phyloP scores from a whole-genome alignment of 208 protist species.

The Crithidia brevicula region DNA sequence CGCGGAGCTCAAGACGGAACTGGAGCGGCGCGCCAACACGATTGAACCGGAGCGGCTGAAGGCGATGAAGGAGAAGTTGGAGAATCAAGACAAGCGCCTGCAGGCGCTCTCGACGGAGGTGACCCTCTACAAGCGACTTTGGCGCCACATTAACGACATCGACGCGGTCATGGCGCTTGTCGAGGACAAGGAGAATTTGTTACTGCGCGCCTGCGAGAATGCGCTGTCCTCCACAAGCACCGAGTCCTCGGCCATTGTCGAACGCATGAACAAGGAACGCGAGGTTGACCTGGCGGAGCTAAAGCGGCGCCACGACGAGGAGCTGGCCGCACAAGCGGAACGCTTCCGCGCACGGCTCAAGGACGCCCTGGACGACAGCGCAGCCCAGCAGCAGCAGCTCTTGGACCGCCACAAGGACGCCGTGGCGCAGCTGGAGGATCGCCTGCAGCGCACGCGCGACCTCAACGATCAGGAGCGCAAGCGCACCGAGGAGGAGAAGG shows the following conservation, averaged over 20 bases:
- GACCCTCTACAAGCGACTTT: slow-evolving; percentile 22
- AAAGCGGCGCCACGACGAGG: slow-evolving; percentile 35
- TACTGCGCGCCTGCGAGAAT: slow-evolving; percentile 27
- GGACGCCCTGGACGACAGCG: slow-evolving; percentile 32
- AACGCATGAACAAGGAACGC: slow-evolving; percentile 17
- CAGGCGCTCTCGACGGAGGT: slow-evolving; percentile 15
- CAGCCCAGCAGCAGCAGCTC: slow-evolving; percentile 41
- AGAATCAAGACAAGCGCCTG: slow-evolving; percentile 18
- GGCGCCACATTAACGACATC: slow-evolving; percentile 4
- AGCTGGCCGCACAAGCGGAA: slow-evolving; percentile 38
- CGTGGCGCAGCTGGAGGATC: slow-evolving; percentile 44
- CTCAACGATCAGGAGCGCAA: slow-evolving; percentile 53
- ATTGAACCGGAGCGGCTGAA: slow-evolving; percentile 33
- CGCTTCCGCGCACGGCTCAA: slow-evolving; percentile 34
- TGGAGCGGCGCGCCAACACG: slow-evolving; percentile 35
- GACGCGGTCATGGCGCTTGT: slow-evolving; percentile 22
- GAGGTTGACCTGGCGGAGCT: slow-evolving; percentile 29
- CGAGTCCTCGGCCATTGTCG: slow-evolving; percentile 24
- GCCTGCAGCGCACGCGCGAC: slow-evolving; percentile 54
- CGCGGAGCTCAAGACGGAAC: slow-evolving; percentile 44
- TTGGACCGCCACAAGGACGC: slow-evolving; percentile 46
- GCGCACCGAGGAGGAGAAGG: slow-evolving; percentile 50
- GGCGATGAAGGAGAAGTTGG: slow-evolving; percentile 37
- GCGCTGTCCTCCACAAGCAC: slow-evolving; percentile 28
- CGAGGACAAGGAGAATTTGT: slow-evolving; percentile 25